Conservation (phyloP, 2,329 filamentous ascomycete species). For the Fusarium mangiferae region DNA sequence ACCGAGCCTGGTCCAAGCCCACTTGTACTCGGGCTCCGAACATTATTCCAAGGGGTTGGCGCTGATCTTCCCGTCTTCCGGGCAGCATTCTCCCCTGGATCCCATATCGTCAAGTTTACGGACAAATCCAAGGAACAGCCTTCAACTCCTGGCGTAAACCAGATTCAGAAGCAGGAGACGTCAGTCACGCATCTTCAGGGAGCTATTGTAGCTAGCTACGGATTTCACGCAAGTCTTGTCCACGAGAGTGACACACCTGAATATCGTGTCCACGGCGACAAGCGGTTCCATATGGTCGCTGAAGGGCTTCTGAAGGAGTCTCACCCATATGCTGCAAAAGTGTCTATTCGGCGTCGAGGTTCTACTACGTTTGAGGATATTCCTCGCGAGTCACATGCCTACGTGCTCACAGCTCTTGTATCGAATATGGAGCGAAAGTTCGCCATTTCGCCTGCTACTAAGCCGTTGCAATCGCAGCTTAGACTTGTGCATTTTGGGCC, state of each 20-base stretch:
- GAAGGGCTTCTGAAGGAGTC: conserved; percentile 72
- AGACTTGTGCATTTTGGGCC: conserved; percentile 80
- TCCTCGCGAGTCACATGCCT: conserved; percentile 69
- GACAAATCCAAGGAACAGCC: conserved; percentile 20
- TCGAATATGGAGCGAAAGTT: conserved; percentile 86
- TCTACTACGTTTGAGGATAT: conserved; percentile 39
- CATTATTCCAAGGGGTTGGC: conserved; percentile 67
- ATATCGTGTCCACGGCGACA: conserved; percentile 79
- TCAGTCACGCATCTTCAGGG: conserved; percentile 66
- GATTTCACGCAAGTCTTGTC: conserved; percentile 87
- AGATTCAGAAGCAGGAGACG: conserved; percentile 45
- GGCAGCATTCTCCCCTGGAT: conserved; percentile 69
- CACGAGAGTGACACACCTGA: conserved; percentile 88
- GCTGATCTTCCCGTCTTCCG: conserved; percentile 70
- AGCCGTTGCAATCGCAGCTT: conserved; percentile 76
- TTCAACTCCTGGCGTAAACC: conserved; percentile 1
- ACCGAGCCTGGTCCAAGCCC: conserved; percentile 50
- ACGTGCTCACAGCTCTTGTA: conserved; percentile 80
- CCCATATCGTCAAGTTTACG: conserved; percentile 57
- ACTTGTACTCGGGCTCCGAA: conserved; percentile 63
- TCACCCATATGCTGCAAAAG: conserved; percentile 60
- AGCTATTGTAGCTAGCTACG: conserved; percentile 89
- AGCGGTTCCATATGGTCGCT: conserved; percentile 87
- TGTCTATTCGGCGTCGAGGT: conserved; percentile 48
- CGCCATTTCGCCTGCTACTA: conserved; percentile 78